Conservation (phyloP, 306 rosid species). For the Comarum palustre region DNA sequence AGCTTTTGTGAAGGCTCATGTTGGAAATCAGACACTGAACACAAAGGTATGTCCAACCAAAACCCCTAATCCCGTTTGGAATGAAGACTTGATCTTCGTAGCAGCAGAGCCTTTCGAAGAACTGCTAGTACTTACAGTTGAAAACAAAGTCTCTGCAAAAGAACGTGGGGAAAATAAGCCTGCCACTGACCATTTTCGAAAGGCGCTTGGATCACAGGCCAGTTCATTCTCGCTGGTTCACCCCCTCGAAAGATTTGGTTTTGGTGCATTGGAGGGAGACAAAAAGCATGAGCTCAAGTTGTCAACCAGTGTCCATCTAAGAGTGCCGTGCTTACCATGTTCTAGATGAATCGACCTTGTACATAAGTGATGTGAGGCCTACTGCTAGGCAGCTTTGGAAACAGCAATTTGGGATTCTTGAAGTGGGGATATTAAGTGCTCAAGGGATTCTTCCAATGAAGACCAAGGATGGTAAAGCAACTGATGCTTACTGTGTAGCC, state of each 20-base stretch:
- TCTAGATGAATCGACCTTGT: conserved; percentile 73
- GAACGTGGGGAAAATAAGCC: conserved; percentile 44
- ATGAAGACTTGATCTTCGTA: conserved; percentile 74
- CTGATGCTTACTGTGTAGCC: conserved; percentile 78
- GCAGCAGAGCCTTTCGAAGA: conserved; percentile 89
- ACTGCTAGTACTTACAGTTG: conserved; percentile 51
- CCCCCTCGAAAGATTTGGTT: conserved; percentile 64
- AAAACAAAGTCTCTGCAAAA: conserved; percentile 49
- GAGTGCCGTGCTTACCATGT: conserved; percentile 88
- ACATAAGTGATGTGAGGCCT: conserved; percentile 73
- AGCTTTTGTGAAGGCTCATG: conserved; percentile 61
- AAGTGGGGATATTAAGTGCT: conserved; percentile 81
- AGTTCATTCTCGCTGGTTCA: conserved; percentile 64
- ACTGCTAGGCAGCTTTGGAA: conserved; percentile 80
- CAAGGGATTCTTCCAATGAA: conserved; percentile 78
- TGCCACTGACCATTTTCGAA: conserved; percentile 53
- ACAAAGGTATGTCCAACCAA: conserved; percentile 54
- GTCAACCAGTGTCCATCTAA: conserved; percentile 51
- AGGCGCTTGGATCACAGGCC: conserved; percentile 63
- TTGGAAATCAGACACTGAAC: conserved; percentile 66
- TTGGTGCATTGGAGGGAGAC: conserved; percentile 68
- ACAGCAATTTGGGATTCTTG: conserved; percentile 78
- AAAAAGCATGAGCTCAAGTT: conserved; percentile 61
- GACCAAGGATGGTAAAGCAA: conserved; percentile 49
- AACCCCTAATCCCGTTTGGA: conserved; percentile 65